These are phyloP conservation scores for Austroboletus eburneus DNA, from an alignment of 768 basidiomycete species.

Conservation along the genomic window DNA sequence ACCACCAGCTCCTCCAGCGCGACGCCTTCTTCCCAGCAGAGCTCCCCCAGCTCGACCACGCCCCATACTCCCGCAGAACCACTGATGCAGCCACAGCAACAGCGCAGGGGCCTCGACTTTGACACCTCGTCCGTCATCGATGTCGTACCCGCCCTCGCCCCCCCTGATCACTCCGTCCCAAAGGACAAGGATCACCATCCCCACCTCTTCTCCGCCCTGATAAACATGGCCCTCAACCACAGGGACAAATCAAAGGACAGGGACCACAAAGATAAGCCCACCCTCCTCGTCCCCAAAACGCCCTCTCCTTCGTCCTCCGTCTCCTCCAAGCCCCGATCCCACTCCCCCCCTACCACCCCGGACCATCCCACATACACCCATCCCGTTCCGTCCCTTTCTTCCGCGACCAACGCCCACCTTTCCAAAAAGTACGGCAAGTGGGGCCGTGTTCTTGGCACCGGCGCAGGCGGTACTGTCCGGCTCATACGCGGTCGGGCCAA, in stretches of 20 bases:
- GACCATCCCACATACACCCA: conserved; percentile 24
- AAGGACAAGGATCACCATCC: conserved; percentile 25
- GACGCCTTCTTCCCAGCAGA: conserved; percentile 25
- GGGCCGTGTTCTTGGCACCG: conserved; percentile 91
- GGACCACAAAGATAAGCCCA: conserved; percentile 9
- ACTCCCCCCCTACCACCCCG: conserved; percentile 23
- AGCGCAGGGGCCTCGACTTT: conserved; percentile 33
- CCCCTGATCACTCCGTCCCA: conserved; percentile 13
- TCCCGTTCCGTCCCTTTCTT: conserved; percentile 60
- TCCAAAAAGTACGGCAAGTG: conserved; percentile 99
- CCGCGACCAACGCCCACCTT: conserved; percentile 85
- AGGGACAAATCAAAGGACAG: conserved; percentile 24
- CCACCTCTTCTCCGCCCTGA: conserved; percentile 29
- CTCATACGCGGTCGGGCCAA: conserved; percentile 86
- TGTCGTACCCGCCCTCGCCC: conserved; percentile 25
- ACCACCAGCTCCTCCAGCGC: conserved; percentile 16
- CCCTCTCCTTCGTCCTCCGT: conserved; percentile 31
- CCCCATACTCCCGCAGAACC: conserved; percentile 30
- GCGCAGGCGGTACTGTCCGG: conserved; percentile 97
- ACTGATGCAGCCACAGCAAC: conserved; percentile 33
- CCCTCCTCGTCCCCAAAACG: conserved; percentile 18
- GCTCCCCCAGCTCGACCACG: conserved; percentile 22
- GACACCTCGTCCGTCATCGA: conserved; percentile 34
- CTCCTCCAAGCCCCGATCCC: conserved; percentile 28
- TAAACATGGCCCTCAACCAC: conserved; percentile 34